Evolutionary conservation across 1,139 yeast genomes (phyloP).

Genomic region (Magnusiomyces tetraspermus): DNA sequence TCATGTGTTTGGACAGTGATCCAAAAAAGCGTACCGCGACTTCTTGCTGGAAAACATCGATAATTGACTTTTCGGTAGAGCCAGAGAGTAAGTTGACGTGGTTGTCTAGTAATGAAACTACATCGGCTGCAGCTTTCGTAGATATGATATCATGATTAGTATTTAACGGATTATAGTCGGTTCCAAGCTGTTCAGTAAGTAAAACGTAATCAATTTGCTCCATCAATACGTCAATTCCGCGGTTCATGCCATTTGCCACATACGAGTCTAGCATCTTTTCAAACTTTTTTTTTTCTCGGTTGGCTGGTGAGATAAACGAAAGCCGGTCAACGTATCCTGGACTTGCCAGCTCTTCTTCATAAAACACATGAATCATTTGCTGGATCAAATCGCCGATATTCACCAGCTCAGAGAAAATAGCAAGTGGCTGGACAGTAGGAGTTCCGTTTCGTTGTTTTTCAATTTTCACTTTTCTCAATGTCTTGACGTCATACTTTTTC

Average conservation of each 20-base stretch:
- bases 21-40: slow-evolving; percentile 81
- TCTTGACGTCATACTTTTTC: slow-evolving; percentile 60
- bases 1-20: slow-evolving; percentile 62
- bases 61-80: slow-evolving; percentile 76
- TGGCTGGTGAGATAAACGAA: slow-evolving; percentile 71
- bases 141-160: slow-evolving; percentile 42
- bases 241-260: slow-evolving; percentile 86
- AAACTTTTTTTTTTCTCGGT: slow-evolving; percentile 69
- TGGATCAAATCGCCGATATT: slow-evolving; percentile 87
- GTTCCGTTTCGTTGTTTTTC: slow-evolving; percentile 20
- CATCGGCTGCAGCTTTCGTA: slow-evolving; percentile 58
- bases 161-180: slow-evolving; percentile 37
- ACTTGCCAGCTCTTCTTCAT: slow-evolving; percentile 69
- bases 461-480: slow-evolving; percentile 31
- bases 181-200: slow-evolving; percentile 43
- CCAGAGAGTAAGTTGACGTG: slow-evolving; percentile 71
- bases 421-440: slow-evolving; percentile 59
- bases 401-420: slow-evolving; percentile 78
- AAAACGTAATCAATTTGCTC: slow-evolving; percentile 57
- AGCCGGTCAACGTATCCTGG: slow-evolving; percentile 56
- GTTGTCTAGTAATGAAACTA: slow-evolving; percentile 53
- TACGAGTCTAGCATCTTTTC: slow-evolving; percentile 76
- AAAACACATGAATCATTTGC: slow-evolving; percentile 87
- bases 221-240: slow-evolving; percentile 81
- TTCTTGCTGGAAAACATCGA: slow-evolving; percentile 91